Evolutionary conservation across 768 basidiomycete species (phyloP).

Genomic region (Panaeolus cyanescens): DNA sequence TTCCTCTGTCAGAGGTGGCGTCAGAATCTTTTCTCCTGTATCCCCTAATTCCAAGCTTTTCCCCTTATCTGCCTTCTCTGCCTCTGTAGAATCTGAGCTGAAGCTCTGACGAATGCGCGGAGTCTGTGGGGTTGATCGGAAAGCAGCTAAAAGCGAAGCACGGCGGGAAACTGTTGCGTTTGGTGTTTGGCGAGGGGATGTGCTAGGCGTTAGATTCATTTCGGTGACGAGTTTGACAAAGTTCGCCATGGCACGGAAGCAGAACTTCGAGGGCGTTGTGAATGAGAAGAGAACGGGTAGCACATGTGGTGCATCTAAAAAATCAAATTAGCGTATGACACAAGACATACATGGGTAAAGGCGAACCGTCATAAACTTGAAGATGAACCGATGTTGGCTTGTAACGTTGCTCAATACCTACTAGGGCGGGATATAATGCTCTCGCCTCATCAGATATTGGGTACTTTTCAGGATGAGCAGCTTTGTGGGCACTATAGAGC

Average conservation of each 20-base stretch:
- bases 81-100: not conserved
- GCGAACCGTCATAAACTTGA: conserved; percentile 86
- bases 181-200: not conserved
- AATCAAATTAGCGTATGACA: conserved; percentile 9
- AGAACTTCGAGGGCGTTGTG: conserved; percentile 78
- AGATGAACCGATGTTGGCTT: conserved; percentile 81
- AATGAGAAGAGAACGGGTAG: conserved; percentile 76
- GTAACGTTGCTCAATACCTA: conserved; percentile 52
- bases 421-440: conserved; percentile 56
- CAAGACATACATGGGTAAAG: conserved; percentile 11
- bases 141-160: not conserved
- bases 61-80: not conserved
- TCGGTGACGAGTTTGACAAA: conserved; percentile 72
- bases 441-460: conserved; percentile 45
- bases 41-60: not conserved
- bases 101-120: not conserved
- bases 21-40: not conserved
- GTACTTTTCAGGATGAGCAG: conserved; percentile 78
- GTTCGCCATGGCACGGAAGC: conserved; percentile 73
- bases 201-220: conserved; percentile 26
- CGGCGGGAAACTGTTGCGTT: not conserved
- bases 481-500: conserved; percentile 77
- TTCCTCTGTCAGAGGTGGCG: not conserved
- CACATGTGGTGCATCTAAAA: conserved; percentile 70
- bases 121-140: not conserved